These are phyloP conservation scores for Primulina tabacum DNA, from an alignment of 257 asterid genomes.

Conservation along the genomic window DNA sequence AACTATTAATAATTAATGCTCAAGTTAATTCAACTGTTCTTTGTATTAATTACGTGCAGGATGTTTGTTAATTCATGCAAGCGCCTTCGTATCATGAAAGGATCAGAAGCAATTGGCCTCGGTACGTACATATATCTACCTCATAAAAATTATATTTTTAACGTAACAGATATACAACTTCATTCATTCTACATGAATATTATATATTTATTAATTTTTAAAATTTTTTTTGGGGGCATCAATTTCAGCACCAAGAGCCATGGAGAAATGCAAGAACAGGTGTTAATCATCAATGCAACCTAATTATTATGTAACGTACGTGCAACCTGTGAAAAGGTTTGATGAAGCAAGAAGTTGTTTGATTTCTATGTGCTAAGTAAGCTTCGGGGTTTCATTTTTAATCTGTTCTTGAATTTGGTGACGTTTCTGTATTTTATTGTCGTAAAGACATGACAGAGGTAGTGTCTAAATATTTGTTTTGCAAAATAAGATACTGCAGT, in stretches of 20 bases:
- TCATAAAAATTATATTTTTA: too few species aligned
- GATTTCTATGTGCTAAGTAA: background rate
- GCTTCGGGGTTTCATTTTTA: background rate
- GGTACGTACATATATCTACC: constrained; percentile 34
- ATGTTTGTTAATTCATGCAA: constrained; percentile 57
- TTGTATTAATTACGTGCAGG: constrained; percentile 26
- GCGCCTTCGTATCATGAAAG: constrained; percentile 62
- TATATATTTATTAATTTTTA: background rate
- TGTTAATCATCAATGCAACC: constrained; percentile 27
- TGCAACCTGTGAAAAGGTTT: background rate
- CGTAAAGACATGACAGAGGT: constrained; percentile 7
- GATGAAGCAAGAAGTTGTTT: background rate
- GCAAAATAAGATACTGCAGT: constrained; percentile 3
- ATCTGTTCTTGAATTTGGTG: background rate
- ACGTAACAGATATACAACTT: too few species aligned
- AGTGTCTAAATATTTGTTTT: constrained; percentile 17
- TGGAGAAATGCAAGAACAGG: constrained; percentile 68
- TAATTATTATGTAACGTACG: constrained; percentile 9
- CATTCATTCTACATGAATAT: too few species aligned
- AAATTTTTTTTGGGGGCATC: background rate
- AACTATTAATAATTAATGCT: too few species aligned
- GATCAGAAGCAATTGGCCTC: constrained; percentile 64
- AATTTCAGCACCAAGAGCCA: constrained; percentile 57
- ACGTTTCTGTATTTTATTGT: background rate
- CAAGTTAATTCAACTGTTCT: background rate